phyloP scores from a whole-genome alignment of 202 grass and related monocot genomes.

The Hordeum pubiflorum region DNA sequence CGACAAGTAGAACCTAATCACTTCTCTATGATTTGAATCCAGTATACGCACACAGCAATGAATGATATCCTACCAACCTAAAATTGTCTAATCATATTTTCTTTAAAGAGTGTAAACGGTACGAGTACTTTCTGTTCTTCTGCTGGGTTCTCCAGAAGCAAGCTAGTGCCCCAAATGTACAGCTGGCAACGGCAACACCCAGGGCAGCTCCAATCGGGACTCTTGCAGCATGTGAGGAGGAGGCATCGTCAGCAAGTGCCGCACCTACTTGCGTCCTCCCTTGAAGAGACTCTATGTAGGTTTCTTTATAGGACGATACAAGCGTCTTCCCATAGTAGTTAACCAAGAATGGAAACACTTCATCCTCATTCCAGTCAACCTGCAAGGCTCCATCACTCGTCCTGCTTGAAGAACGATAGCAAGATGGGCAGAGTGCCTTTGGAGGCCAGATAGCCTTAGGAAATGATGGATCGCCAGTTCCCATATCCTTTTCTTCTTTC shows the following conservation, averaged over 20 bases:
- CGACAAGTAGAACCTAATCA: conserved; percentile 40
- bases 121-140: conserved; percentile 98
- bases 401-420: conserved; percentile 49
- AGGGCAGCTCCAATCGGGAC: conserved; percentile 82
- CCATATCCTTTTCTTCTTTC: conserved; percentile 74
- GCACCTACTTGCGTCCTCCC: conserved; percentile 22
- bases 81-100: conserved; percentile 81
- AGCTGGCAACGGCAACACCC: conserved; percentile 65
- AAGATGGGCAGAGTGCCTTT: conserved; percentile 67
- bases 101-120: conserved; percentile 93
- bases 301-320: conserved; percentile 50
- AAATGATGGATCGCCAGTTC: conserved; percentile 72
- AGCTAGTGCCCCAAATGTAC: conserved; percentile 80
- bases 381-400: conserved; percentile 27
- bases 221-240: conserved; percentile 41
- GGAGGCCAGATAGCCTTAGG: conserved; percentile 80
- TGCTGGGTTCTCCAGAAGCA: conserved; percentile 94
- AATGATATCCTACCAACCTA: conserved; percentile 50
- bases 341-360: conserved; percentile 75
- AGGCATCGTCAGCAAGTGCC: conserved; percentile 34
- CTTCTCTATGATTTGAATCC: conserved; percentile 24
- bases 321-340: conserved; percentile 75
- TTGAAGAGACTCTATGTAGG: conserved; percentile 25
- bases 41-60: conserved; percentile 9
- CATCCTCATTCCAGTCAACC: conserved; percentile 76